phyloP scores from a whole-genome alignment of 2,329 filamentous ascomycete species.

The Ophiostoma quercus region DNA sequence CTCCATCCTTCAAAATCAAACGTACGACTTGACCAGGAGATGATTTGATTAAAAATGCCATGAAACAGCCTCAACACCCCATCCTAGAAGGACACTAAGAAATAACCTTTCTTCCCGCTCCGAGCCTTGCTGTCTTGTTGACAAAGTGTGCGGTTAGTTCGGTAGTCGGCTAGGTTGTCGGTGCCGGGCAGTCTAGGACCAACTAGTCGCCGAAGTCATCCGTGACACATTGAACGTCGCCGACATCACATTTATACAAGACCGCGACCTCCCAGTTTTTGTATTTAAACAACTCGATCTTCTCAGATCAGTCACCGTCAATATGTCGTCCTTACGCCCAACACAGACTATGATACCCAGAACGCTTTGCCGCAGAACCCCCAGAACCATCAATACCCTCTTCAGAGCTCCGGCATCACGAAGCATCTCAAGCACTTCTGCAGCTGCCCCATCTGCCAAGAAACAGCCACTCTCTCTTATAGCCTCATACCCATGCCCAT shows the following conservation, averaged over 20 bases:
- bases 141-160: not conserved
- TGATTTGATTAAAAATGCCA: not conserved
- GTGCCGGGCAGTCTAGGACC: not conserved
- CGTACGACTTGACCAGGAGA: not conserved
- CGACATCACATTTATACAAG: slow-evolving; percentile 7
- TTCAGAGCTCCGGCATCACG: not conserved
- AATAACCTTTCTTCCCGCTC: not conserved
- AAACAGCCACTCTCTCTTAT: not conserved
- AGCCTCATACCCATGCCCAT: not conserved
- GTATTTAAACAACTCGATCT: not conserved
- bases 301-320: not conserved
- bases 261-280: not conserved
- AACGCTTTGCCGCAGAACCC: not conserved
- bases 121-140: not conserved
- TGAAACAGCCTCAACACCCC: not conserved
- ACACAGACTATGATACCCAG: not conserved
- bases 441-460: not conserved
- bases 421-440: not conserved
- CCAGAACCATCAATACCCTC: not conserved
- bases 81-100: not conserved
- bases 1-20: not conserved
- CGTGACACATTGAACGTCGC: slow-evolving; percentile 1
- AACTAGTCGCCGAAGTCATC: slow-evolving; percentile 5
- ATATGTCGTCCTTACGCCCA: not conserved
- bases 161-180: slow-evolving; percentile 17